Percentiles rank a stretch among this genome's conserved stretches.
Conservation (phyloP, 139 green algal species). For the Chlorella sp. region DNA sequence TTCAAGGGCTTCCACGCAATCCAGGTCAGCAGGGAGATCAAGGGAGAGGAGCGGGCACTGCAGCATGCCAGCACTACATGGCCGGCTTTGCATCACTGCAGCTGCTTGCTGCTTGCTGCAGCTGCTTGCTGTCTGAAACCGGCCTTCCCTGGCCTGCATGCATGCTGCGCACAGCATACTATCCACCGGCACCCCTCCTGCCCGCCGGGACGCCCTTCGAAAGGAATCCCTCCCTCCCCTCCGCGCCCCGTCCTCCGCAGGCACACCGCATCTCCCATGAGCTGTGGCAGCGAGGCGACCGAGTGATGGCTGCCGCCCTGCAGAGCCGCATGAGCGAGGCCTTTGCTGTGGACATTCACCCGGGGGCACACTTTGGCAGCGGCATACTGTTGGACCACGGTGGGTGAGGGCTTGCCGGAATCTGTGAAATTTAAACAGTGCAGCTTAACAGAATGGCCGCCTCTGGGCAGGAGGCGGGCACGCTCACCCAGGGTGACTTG, state of each 20-base stretch:
- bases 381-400: slow-evolving; percentile 97
- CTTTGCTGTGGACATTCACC: slow-evolving; percentile 96
- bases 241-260: no score
- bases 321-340: slow-evolving; percentile 78
- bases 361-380: slow-evolving; percentile 87
- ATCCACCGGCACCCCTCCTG: background rate
- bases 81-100: background rate
- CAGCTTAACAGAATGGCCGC: background rate
- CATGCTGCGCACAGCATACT: background rate
- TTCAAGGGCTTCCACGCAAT: slow-evolving; percentile 97
- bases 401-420: background rate
- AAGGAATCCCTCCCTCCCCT: no score
- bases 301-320: slow-evolving; percentile 81
- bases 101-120: background rate
- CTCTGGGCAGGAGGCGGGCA: no score
- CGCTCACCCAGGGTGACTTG: no score
- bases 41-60: background rate
- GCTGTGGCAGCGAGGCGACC: slow-evolving; percentile 81
- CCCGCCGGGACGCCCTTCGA: no score
- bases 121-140: background rate
- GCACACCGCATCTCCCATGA: slow-evolving; percentile 82
- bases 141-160: background rate
- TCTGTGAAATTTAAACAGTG: no score
- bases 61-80: background rate
- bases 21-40: slow-evolving; percentile 69